These are phyloP conservation scores for Scheffersomyces lignosus DNA, from an alignment of 805 yeast genomes.

Conservation along the genomic window DNA sequence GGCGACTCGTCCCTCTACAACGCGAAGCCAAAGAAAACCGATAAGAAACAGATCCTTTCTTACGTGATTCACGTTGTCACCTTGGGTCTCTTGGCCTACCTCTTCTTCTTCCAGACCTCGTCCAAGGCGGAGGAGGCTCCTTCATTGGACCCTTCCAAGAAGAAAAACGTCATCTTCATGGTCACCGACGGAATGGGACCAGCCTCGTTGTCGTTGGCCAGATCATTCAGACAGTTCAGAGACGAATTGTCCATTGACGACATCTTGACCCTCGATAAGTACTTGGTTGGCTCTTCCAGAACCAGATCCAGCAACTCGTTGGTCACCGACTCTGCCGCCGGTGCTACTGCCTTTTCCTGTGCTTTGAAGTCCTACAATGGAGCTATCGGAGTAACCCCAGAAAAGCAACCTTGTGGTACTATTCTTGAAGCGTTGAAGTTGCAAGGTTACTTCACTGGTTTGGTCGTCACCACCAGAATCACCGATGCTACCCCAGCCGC, in stretches of 20 bases:
- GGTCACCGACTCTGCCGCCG: constrained; percentile 95
- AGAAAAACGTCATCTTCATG: constrained; percentile 80
- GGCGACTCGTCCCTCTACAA: constrained; percentile 7
- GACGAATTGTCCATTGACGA: constrained; percentile 56
- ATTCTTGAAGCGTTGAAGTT: constrained; percentile 83
- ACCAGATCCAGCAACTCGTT: constrained; percentile 76
- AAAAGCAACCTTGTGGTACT: constrained; percentile 79
- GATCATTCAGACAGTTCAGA: constrained; percentile 68
- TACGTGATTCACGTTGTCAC: constrained; percentile 3
- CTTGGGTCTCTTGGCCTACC: constrained; percentile 4
- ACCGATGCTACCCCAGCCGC: constrained; percentile 97
- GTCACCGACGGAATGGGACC: constrained; percentile 98
- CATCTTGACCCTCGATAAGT: constrained; percentile 60
- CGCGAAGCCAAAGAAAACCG: constrained; percentile 3
- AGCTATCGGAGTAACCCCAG: constrained; percentile 82
- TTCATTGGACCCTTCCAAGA: constrained; percentile 21
- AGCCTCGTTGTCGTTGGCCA: constrained; percentile 74
- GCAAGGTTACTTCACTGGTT: constrained; percentile 78
- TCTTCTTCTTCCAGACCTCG: constrained; percentile 2
- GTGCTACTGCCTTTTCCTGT: constrained; percentile 92
- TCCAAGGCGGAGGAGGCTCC: constrained; percentile 3
- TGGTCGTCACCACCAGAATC: constrained; percentile 88
- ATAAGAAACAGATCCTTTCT: background rate
- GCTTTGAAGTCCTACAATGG: constrained; percentile 83
- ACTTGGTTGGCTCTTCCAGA: constrained; percentile 79